Evolutionary conservation across 1,284 basidiomycete genomes (phyloP).

Genomic region (Heterobasidion irregulare): DNA sequence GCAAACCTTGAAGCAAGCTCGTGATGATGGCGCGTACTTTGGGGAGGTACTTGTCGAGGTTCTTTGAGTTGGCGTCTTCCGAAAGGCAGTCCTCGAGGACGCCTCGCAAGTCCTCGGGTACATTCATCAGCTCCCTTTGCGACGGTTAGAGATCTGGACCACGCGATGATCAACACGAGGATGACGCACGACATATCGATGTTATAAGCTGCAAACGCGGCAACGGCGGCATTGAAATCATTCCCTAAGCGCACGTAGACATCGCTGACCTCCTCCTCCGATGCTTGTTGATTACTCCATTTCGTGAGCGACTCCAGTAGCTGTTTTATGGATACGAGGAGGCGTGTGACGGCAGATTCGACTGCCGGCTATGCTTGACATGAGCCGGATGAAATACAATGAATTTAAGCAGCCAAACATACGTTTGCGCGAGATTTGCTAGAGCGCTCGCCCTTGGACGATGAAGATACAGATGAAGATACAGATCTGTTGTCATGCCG

Average conservation of each 20-base stretch:
- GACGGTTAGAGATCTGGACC: slow-evolving; percentile 1
- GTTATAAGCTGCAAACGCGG: slow-evolving; percentile 79
- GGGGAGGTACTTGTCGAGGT: slow-evolving; percentile 86
- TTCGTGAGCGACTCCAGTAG: slow-evolving; percentile 86
- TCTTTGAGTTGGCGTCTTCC: slow-evolving; percentile 82
- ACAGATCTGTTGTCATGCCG: slow-evolving; percentile 8
- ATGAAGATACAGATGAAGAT: neutral
- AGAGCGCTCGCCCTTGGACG: slow-evolving; percentile 1
- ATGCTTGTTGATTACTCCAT: slow-evolving; percentile 75
- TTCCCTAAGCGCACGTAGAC: slow-evolving; percentile 96
- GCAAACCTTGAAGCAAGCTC: slow-evolving; percentile 83
- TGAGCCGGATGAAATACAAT: neutral
- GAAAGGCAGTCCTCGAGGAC: slow-evolving; percentile 88
- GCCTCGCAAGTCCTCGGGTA: slow-evolving; percentile 83
- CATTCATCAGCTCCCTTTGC: slow-evolving; percentile 75
- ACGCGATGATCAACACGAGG: slow-evolving; percentile 4
- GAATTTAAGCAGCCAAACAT: neutral
- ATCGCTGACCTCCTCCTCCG: slow-evolving; percentile 87
- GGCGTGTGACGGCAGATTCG: slow-evolving; percentile 88
- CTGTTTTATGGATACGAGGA: slow-evolving; percentile 93
- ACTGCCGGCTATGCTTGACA: slow-evolving; percentile 49
- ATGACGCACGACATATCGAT: slow-evolving; percentile 85
- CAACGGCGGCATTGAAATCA: slow-evolving; percentile 92
- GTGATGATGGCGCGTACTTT: slow-evolving; percentile 92
- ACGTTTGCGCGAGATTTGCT: neutral